Percentiles rank a stretch among this genome's conserved stretches.
phyloP scores from a whole-genome alignment of 371 early-diverging fungal species.

The Mortierella sp. region DNA sequence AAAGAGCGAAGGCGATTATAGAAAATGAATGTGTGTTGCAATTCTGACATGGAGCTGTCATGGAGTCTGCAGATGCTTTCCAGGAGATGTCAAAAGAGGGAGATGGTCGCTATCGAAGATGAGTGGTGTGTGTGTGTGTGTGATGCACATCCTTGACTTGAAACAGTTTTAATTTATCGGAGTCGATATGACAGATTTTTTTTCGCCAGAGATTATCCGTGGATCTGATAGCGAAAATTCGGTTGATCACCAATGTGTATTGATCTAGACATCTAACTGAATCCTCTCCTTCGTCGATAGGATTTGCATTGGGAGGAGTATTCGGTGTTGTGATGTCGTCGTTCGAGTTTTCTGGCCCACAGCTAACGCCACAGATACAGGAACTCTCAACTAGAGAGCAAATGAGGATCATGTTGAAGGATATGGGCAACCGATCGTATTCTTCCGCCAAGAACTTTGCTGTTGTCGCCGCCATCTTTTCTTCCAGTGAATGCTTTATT shows the following conservation, averaged over 20 bases:
- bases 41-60: no score
- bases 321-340: slow-evolving; percentile 95
- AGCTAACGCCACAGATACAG: slow-evolving; percentile 64
- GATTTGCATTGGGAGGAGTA: slow-evolving; percentile 91
- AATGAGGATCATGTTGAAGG: slow-evolving; percentile 83
- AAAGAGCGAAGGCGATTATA: no score
- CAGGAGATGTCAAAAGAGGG: no score
- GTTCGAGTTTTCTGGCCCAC: slow-evolving; percentile 81
- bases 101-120: no score
- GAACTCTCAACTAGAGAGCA: slow-evolving; percentile 83
- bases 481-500: slow-evolving; percentile 94
- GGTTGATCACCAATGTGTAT: not conserved
- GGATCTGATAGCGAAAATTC: no score
- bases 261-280: not conserved
- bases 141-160: no score
- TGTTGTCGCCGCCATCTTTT: slow-evolving; percentile 90
- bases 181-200: no score
- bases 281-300: slow-evolving; percentile 50
- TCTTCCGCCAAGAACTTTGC: slow-evolving; percentile 96
- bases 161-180: no score
- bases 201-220: not conserved
- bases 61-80: no score
- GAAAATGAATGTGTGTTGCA: no score
- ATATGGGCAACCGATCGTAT: slow-evolving; percentile 87
- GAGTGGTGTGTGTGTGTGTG: no score